phyloP scores from a whole-genome alignment of 345 rosid genomes.

The Aurinia saxatilis region DNA sequence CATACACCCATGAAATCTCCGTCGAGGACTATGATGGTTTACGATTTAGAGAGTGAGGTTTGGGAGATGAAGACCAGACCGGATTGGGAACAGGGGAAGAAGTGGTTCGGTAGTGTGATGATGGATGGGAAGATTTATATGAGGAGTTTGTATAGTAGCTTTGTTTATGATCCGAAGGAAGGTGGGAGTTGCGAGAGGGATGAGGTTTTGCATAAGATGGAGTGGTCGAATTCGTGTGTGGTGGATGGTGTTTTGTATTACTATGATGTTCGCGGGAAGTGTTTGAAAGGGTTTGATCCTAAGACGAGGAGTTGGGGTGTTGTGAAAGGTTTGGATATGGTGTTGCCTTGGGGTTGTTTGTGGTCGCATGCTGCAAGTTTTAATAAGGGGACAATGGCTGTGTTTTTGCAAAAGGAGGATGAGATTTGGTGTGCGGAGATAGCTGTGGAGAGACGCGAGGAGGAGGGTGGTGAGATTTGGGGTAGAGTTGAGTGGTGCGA shows the following conservation, averaged over 20 bases:
- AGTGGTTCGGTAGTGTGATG: constrained; percentile 15
- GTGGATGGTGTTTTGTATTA: constrained; percentile 18
- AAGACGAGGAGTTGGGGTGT: constrained; percentile 18
- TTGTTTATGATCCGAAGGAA: not conserved
- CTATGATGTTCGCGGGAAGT: constrained; percentile 6
- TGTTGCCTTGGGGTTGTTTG: constrained; percentile 2
- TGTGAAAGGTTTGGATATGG: constrained; percentile 15
- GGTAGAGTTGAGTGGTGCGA: constrained; percentile 21
- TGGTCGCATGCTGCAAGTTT: constrained; percentile 5
- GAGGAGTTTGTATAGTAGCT: constrained; percentile 17
- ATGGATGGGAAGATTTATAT: constrained; percentile 22
- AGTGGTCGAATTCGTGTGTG: constrained; percentile 18
- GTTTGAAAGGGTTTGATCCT: constrained; percentile 21
- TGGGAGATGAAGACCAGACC: constrained; percentile 6
- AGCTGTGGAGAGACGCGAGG: not conserved
- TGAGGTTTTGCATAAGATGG: constrained; percentile 18
- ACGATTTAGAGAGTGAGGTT: not conserved
- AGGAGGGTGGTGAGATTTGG: constrained; percentile 11
- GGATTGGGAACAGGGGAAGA: constrained; percentile 16
- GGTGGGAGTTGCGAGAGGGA: not conserved
- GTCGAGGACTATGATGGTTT: constrained; percentile 17
- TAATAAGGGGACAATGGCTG: not conserved
- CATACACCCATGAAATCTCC: constrained; percentile 9
- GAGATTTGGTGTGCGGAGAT: constrained; percentile 30
- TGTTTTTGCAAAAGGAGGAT: constrained; percentile 13